Evolutionary conservation across 208 protist species (phyloP).

Genomic region (Trypanosoma rangeli): DNA sequence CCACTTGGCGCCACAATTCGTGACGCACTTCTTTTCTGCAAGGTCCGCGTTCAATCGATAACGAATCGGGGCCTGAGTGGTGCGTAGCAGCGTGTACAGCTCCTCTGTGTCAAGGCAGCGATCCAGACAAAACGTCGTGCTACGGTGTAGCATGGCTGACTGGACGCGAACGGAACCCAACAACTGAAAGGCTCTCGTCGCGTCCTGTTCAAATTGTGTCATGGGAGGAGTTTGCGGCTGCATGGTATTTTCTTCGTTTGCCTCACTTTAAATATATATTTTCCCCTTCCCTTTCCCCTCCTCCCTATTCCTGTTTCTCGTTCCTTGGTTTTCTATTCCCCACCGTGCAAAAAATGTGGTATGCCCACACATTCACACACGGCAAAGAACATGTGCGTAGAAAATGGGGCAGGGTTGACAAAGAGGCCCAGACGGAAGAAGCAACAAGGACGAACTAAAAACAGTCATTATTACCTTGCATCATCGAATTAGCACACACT

Average conservation of each 20-base stretch:
- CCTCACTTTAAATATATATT: background rate
- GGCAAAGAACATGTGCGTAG: background rate
- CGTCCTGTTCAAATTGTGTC: conserved; percentile 71
- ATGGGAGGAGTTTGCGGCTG: conserved; percentile 61
- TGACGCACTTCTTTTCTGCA: conserved; percentile 84
- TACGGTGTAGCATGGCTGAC: conserved; percentile 50
- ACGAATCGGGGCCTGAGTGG: conserved; percentile 72
- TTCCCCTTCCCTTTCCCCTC: background rate
- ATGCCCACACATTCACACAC: too few species aligned
- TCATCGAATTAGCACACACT: background rate
- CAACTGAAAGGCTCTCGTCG: conserved; percentile 66
- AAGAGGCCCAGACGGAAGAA: background rate
- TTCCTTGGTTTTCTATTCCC: background rate
- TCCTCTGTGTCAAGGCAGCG: conserved; percentile 86
- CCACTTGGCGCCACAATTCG: conserved; percentile 79
- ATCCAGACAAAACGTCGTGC: conserved; percentile 67
- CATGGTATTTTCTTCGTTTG: conserved; percentile 27
- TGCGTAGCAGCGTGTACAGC: conserved; percentile 83
- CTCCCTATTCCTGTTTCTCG: background rate
- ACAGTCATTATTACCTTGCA: background rate
- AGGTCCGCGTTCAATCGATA: conserved; percentile 79
- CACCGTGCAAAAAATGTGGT: background rate
- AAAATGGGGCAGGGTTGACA: background rate
- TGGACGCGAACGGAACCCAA: conserved; percentile 56
- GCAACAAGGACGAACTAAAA: background rate